phyloP scores from a whole-genome alignment of 1,284 basidiomycete species.

The Singerocomus inundabilis region DNA sequence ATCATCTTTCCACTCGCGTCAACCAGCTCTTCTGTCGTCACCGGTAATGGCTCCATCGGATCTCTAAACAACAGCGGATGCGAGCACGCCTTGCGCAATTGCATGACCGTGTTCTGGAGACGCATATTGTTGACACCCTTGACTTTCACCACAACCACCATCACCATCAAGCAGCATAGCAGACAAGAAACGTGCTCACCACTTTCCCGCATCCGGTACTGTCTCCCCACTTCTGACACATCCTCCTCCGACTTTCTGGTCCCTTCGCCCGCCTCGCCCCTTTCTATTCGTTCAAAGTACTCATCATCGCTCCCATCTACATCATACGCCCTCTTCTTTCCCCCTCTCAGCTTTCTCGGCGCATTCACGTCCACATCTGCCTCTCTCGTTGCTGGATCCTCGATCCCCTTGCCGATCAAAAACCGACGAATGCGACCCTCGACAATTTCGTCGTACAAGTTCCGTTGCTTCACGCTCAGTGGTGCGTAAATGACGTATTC shows the following conservation, averaged over 20 bases:
- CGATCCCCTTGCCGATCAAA: conserved; percentile 49
- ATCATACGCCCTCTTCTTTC: conserved; percentile 30
- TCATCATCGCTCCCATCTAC: conserved; percentile 58
- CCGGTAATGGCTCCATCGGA: conserved; percentile 58
- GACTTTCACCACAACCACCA: conserved; percentile 53
- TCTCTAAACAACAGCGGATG: conserved; percentile 96
- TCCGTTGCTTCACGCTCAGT: conserved; percentile 92
- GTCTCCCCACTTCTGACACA: conserved; percentile 45
- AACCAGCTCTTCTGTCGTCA: conserved; percentile 63
- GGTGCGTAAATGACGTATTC: conserved; percentile 93
- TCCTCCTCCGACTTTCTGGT: conserved; percentile 40
- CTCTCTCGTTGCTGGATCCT: conserved; percentile 17
- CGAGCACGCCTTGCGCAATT: conserved; percentile 93
- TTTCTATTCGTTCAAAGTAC: conserved; percentile 71
- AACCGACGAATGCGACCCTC: conserved; percentile 82
- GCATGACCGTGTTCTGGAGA: conserved; percentile 96
- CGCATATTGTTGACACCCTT: conserved; percentile 96
- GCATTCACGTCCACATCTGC: conserved; percentile 29
- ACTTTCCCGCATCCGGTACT: conserved; percentile 58
- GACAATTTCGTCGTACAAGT: conserved; percentile 99
- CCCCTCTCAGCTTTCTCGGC: conserved; percentile 35
- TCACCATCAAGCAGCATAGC: background rate
- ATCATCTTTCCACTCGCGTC: conserved; percentile 96
- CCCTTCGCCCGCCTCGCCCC: conserved; percentile 73
- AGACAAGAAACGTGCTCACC: conserved; percentile 38